Evolutionary conservation across 768 basidiomycete genomes (phyloP).

Genomic region (Pilatotrama ljubarskyi): DNA sequence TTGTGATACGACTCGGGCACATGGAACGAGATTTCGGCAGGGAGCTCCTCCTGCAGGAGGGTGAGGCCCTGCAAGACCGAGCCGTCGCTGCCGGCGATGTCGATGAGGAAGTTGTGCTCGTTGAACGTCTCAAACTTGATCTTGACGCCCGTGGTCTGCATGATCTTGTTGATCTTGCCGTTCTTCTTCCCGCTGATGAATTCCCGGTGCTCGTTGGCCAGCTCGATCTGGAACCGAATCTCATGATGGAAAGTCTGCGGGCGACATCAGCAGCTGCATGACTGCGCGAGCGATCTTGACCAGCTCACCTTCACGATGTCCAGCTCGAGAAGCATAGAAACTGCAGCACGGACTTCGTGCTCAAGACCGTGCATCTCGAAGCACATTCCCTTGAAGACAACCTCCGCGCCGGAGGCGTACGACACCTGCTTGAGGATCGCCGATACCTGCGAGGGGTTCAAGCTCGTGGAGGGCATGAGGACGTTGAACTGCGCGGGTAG

Average conservation of each 20-base stretch:
- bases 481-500: slow-evolving; percentile 93
- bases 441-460: slow-evolving; percentile 82
- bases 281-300: not conserved
- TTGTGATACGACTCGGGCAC: slow-evolving; percentile 98
- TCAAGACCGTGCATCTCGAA: slow-evolving; percentile 97
- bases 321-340: slow-evolving; percentile 84
- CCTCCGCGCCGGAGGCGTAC: slow-evolving; percentile 84
- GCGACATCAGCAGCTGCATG: not conserved
- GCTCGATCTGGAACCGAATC: slow-evolving; percentile 96
- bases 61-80: slow-evolving; percentile 86
- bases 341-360: slow-evolving; percentile 83
- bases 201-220: slow-evolving; percentile 96
- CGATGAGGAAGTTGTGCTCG: slow-evolving; percentile 93
- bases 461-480: slow-evolving; percentile 75
- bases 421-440: slow-evolving; percentile 86
- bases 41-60: slow-evolving; percentile 94
- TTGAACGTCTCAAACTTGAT: slow-evolving; percentile 99
- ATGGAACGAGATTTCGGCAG: slow-evolving; percentile 97
- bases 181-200: slow-evolving; percentile 99
- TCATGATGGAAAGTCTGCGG: slow-evolving; percentile 89
- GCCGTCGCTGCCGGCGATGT: slow-evolving; percentile 82
- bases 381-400: slow-evolving; percentile 96
- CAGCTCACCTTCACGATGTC: slow-evolving; percentile 82
- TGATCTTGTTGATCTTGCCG: slow-evolving; percentile 99
- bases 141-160: slow-evolving; percentile 95